Evolutionary conservation across 495 filamentous ascomycete genomes (phyloP), one percentile per base, ranked within the genome.

Genomic region (Ramalina intermedia): DNA sequence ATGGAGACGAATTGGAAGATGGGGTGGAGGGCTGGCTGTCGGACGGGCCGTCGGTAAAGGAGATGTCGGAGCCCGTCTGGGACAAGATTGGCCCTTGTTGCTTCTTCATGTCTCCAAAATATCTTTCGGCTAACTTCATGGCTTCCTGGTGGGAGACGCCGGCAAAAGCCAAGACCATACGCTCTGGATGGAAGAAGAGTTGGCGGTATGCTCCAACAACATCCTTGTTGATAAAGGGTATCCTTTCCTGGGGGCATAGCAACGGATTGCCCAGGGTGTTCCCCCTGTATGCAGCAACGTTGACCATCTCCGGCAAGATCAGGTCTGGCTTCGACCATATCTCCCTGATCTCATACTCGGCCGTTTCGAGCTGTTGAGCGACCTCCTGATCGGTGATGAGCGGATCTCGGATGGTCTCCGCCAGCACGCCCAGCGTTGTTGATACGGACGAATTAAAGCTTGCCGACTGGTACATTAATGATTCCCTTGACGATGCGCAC

Each of bases 251-350:
- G 0, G 91, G 91, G 65, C 93, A 96, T 38, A 99, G 65, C 47
- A 99, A 60, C 5, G 91, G 91, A 62, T 96, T 94, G 6, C 91
- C 91, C 4, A 99, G 68, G 0, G 91, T 99, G 64, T 99, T 96
- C 58, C 84, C 80, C 68, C 86, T 87, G 67, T 86, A 99, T 3
- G 89, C 91, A 2, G 90, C 85, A 73, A 84, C 87, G 60, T 99
- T 93, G 41, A 94, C 79, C 60, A 99, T 63, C 66, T 99, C 91
- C 6, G 93, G 93, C 43, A 99, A 65, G 55, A 99, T 96, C 47
- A 99, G 73, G 57, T 96, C 90, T 4, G 91, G 88, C 69, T 88
- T 96, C 37, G 85, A 83, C 93, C 91, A 99, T 46, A 99, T 99
- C 68, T 99, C 91, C 21, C 74, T 75, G 58, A 99, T 93, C 66